phyloP scores from a whole-genome alignment of 352 stramenopile species.

The Globisporangium carolinianum region DNA sequence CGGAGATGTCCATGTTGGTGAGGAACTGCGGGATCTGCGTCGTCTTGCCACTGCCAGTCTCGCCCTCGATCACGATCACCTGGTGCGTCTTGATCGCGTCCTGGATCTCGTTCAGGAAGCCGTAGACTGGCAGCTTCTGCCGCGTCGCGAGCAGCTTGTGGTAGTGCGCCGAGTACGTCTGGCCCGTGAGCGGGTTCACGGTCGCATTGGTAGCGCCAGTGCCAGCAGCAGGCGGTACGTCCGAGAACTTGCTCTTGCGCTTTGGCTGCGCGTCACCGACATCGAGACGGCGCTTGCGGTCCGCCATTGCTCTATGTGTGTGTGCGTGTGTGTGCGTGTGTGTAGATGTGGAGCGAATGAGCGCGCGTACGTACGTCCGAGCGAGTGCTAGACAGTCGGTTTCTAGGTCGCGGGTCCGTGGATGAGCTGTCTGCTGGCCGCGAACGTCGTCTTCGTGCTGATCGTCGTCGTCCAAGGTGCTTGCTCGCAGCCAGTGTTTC shows the following conservation, averaged over 20 bases:
- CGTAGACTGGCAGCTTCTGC: constrained; percentile 97
- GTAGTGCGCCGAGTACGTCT: constrained; percentile 89
- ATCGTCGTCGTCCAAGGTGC: too few relatives aligned
- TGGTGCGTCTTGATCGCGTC: constrained; percentile 91
- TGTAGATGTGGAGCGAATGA: not conserved
- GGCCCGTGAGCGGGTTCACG: constrained; percentile 90
- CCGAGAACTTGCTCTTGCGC: constrained; percentile 79
- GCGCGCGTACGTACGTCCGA: too few relatives aligned
- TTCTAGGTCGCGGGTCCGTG: not conserved
- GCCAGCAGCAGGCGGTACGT: constrained; percentile 24
- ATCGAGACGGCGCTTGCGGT: constrained; percentile 63
- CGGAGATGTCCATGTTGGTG: constrained; percentile 64
- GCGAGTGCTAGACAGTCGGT: not conserved
- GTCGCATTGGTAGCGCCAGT: not conserved
- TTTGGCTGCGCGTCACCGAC: constrained; percentile 51
- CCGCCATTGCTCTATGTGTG: constrained; percentile 26
- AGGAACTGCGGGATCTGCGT: constrained; percentile 96
- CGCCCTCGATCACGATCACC: constrained; percentile 97
- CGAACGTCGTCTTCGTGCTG: not conserved
- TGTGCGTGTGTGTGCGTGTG: not conserved
- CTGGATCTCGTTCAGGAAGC: constrained; percentile 96
- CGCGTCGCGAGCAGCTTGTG: constrained; percentile 88
- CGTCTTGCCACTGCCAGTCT: constrained; percentile 97
- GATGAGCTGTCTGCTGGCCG: not conserved
- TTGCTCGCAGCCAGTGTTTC: too few relatives aligned